These are phyloP conservation scores for Ashbya aceris DNA, from an alignment of 1,139 yeast species.

Conservation along the genomic window DNA sequence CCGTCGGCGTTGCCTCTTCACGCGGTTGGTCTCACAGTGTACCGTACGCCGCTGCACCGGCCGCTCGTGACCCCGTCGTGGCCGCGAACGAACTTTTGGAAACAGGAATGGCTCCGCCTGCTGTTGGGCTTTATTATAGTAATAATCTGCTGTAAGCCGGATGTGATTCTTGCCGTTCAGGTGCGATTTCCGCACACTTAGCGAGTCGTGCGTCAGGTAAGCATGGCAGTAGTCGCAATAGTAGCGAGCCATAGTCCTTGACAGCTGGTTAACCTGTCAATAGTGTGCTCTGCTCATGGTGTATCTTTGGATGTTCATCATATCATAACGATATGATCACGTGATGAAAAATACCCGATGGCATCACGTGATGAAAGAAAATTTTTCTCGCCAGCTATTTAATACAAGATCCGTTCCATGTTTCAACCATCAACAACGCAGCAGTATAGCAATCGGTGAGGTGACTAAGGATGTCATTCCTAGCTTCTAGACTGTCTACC, in stretches of 20 bases:
- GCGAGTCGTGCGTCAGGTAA: slow-evolving; percentile 79
- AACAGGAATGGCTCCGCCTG: background rate
- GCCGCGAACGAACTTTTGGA: background rate
- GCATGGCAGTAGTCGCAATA: slow-evolving; percentile 86
- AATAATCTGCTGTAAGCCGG: slow-evolving; percentile 66
- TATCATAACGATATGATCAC: background rate
- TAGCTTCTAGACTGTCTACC: slow-evolving; percentile 5
- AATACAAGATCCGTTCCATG: no score
- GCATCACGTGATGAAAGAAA: no score
- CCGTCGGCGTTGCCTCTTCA: slow-evolving; percentile 5
- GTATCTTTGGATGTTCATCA: background rate
- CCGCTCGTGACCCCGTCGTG: background rate
- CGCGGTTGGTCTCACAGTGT: slow-evolving; percentile 10
- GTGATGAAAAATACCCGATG: no score
- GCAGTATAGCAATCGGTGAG: background rate
- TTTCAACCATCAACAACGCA: no score
- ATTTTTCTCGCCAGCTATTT: no score
- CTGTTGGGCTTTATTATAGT: slow-evolving; percentile 27
- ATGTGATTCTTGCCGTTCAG: slow-evolving; percentile 73
- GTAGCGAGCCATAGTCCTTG: slow-evolving; percentile 35
- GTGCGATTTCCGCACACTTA: slow-evolving; percentile 80
- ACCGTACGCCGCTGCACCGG: background rate
- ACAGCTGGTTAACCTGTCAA: background rate
- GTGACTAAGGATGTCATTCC: slow-evolving; percentile 12
- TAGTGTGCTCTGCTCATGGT: no score